These are phyloP conservation scores for Gynostemma pentaphyllum DNA, from an alignment of 306 rosid species.

Conservation along the genomic window DNA sequence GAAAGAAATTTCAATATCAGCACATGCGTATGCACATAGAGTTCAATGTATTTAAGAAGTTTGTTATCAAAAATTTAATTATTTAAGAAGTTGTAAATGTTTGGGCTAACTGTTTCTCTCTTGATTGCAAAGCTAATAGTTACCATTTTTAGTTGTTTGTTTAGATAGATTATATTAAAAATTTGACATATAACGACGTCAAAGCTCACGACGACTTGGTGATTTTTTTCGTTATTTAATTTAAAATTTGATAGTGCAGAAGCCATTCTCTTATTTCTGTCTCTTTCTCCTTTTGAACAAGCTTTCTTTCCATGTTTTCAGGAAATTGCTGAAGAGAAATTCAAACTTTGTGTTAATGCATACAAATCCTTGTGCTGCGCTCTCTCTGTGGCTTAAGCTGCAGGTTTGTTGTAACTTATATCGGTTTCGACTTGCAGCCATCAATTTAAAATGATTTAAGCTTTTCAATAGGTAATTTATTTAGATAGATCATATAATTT, in stretches of 20 bases:
- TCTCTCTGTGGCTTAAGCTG: constrained; percentile 35
- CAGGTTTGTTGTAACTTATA: neutral
- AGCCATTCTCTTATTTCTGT: too few relatives aligned
- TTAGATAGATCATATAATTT: neutral
- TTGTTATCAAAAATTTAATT: too few relatives aligned
- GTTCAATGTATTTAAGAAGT: neutral
- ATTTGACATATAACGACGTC: too few relatives aligned
- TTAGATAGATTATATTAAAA: too few relatives aligned
- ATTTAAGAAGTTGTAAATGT: neutral
- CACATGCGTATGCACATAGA: too few relatives aligned
- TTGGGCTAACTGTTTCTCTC: too few relatives aligned
- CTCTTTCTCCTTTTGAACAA: neutral
- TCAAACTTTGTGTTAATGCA: constrained; percentile 57
- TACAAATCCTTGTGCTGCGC: constrained; percentile 69
- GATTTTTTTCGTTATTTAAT: too few relatives aligned
- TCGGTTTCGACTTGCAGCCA: neutral
- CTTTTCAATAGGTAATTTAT: neutral
- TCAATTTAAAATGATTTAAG: neutral
- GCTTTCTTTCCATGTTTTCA: constrained; percentile 20
- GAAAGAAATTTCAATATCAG: neutral
- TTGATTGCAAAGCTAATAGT: neutral
- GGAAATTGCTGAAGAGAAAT: constrained; percentile 75
- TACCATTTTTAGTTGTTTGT: neutral
- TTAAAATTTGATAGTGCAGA: too few relatives aligned
- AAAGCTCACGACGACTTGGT: too few relatives aligned